A percentile compares a stretch with the other conserved stretches of the same genome.
Conservation (phyloP, 805 yeast species). For the Hanseniaspora nectarophila region DNA sequence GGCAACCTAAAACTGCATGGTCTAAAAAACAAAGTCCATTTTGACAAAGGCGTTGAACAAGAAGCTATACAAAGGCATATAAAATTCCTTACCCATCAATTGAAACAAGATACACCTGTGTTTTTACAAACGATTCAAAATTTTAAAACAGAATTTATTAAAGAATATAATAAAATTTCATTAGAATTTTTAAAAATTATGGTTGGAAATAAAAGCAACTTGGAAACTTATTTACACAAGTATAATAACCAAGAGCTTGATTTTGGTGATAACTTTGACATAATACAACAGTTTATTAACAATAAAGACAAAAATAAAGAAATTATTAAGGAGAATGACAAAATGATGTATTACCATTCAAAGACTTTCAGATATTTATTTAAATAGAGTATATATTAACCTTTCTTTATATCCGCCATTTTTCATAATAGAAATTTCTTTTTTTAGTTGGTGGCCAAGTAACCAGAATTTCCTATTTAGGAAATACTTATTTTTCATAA, state of each 20-base stretch:
- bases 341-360: background rate
- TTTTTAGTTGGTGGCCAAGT: no score
- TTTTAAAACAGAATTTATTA: conserved; percentile 6
- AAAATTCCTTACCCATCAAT: conserved; percentile 22
- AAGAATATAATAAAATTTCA: conserved; percentile 19
- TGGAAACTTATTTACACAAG: conserved; percentile 22
- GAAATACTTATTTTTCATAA: background rate
- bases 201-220: conserved; percentile 25
- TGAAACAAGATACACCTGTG: conserved; percentile 26
- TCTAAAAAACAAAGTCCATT: conserved; percentile 18
- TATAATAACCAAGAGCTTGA: conserved; percentile 17
- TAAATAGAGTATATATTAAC: background rate
- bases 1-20: background rate
- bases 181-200: conserved; percentile 27
- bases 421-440: background rate
- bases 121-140: conserved; percentile 18
- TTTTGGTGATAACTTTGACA: conserved; percentile 29
- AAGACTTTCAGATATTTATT: conserved; percentile 8
- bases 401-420: background rate
- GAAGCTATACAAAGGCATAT: conserved; percentile 25
- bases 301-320: conserved; percentile 26
- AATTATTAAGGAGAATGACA: conserved; percentile 21
- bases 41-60: conserved; percentile 22
- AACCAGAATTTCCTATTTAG: background rate
- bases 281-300: conserved; percentile 27